phyloP scores from a whole-genome alignment of 2,329 filamentous ascomycete species.

The Teratosphaeria pseudoeucalypti region DNA sequence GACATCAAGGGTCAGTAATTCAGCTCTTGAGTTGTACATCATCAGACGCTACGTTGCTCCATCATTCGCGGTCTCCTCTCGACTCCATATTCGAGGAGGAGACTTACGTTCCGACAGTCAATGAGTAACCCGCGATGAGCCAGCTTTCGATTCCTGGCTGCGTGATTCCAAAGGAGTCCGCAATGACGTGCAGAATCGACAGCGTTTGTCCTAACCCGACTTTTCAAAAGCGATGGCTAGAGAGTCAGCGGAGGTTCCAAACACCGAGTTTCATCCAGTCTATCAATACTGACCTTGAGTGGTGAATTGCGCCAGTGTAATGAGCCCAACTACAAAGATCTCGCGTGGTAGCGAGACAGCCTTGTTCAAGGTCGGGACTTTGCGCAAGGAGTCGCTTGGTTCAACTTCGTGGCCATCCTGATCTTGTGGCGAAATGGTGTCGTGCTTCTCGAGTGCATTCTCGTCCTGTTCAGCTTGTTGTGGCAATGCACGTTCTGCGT shows the following conservation, averaged over 20 bases:
- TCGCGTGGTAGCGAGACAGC: slow-evolving; percentile 21
- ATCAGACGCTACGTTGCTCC: too few species aligned
- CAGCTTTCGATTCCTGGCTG: slow-evolving; percentile 36
- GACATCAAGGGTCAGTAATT: background rate
- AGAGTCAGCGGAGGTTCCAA: background rate
- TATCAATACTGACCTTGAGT: slow-evolving; percentile 4
- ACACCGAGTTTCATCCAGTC: too few species aligned
- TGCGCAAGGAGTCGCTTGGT: background rate
- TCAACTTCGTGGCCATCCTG: background rate
- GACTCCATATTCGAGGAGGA: too few species aligned
- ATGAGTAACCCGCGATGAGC: slow-evolving; percentile 33
- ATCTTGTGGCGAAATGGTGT: background rate
- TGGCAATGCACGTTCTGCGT: background rate
- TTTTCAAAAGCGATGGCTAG: slow-evolving; percentile 3
- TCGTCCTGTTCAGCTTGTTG: background rate
- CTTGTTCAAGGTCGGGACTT: slow-evolving; percentile 12
- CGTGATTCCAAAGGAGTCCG: slow-evolving; percentile 41
- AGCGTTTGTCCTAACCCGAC: slow-evolving; percentile 17
- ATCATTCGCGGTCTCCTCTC: too few species aligned
- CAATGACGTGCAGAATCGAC: slow-evolving; percentile 33
- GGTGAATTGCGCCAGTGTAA: slow-evolving; percentile 21
- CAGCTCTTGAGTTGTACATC: too few species aligned
- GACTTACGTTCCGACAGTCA: slow-evolving; percentile 30
- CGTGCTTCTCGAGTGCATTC: background rate
- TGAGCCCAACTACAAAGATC: slow-evolving; percentile 19